phyloP scores from a whole-genome alignment of 805 yeast genomes.

The Cyberlindnera galapagoensis region DNA sequence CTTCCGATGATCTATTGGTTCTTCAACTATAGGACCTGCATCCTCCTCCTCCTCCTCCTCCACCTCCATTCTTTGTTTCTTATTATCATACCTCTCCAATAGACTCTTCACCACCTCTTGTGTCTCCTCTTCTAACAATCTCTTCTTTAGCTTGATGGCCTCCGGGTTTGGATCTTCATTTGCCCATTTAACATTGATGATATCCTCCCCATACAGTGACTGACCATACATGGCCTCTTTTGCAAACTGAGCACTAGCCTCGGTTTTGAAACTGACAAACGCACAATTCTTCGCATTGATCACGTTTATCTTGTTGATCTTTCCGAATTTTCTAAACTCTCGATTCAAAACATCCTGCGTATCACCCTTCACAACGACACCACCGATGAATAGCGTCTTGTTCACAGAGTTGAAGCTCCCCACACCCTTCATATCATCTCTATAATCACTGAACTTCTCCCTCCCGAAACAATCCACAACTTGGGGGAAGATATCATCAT shows the following conservation, averaged over 20 bases:
- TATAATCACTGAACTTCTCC: constrained; percentile 70
- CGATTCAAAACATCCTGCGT: constrained; percentile 31
- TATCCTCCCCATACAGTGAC: constrained; percentile 58
- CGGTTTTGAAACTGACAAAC: constrained; percentile 65
- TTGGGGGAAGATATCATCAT: constrained; percentile 49
- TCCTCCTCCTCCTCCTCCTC: constrained; percentile 17
- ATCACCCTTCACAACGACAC: constrained; percentile 34
- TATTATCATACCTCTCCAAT: constrained; percentile 29
- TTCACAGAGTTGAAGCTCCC: constrained; percentile 73
- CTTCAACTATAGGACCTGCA: constrained; percentile 1
- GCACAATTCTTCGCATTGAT: constrained; percentile 63
- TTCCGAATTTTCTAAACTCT: constrained; percentile 72
- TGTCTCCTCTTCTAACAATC: constrained; percentile 22
- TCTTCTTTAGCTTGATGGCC: constrained; percentile 40
- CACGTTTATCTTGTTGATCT: constrained; percentile 58
- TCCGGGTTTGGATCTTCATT: constrained; percentile 78
- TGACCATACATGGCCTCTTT: constrained; percentile 92
- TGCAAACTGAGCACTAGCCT: constrained; percentile 84
- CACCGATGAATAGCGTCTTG: constrained; percentile 72
- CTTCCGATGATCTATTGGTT: too few relatives aligned
- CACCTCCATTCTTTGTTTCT: constrained; percentile 15
- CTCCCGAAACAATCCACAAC: constrained; percentile 90
- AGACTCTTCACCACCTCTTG: constrained; percentile 39
- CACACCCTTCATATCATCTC: constrained; percentile 93
- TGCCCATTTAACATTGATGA: constrained; percentile 79